Evolutionary conservation across 441 rosid species (phyloP).

Genomic region (Syzygium syzygioides): DNA sequence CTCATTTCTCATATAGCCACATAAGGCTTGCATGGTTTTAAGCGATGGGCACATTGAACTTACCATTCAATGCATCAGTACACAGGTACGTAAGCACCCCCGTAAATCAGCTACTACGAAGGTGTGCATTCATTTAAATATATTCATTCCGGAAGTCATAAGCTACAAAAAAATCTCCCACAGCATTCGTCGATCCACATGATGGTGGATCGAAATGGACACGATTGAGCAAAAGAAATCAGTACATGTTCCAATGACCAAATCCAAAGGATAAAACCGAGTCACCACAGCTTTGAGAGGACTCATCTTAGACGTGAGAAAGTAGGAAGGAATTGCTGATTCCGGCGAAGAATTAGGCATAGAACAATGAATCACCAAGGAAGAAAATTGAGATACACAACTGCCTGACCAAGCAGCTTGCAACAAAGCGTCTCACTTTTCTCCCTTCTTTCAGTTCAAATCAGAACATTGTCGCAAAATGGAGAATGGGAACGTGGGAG

Average conservation of each 20-base stretch:
- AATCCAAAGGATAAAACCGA: neutral
- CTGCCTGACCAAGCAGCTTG: too few relatives aligned
- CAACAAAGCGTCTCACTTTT: neutral
- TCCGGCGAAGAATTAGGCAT: neutral
- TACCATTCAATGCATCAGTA: neutral
- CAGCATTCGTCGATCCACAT: neutral
- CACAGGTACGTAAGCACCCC: neutral
- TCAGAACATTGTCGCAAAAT: neutral
- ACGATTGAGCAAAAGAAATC: neutral
- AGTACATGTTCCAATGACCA: neutral
- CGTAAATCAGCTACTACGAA: neutral
- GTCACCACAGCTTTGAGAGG: neutral
- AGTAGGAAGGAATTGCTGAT: neutral
- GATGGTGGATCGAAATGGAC: neutral
- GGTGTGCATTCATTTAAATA: neutral
- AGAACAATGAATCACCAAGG: neutral
- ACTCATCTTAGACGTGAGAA: neutral
- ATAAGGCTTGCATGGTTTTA: neutral
- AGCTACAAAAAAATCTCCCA: neutral
- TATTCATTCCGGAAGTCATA: neutral
- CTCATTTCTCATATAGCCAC: neutral
- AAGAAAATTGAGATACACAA: too few relatives aligned
- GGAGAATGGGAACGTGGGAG: neutral
- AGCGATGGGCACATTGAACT: neutral
- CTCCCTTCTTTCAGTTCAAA: neutral